These are phyloP conservation scores for Rosa lucieae DNA, from an alignment of 306 rosid species.

Conservation along the genomic window DNA sequence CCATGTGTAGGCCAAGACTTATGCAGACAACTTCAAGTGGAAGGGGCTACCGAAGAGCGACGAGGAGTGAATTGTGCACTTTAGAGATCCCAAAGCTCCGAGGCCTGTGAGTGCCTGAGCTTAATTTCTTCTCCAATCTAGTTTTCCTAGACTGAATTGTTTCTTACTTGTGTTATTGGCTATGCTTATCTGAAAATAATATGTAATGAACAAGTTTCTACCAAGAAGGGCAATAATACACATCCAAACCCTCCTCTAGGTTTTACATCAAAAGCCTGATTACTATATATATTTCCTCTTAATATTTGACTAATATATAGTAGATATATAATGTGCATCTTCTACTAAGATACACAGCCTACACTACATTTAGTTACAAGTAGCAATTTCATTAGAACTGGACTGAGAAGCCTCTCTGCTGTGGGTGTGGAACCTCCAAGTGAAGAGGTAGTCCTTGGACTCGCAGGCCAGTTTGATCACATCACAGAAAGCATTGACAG, in stretches of 20 bases:
- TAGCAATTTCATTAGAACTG: constrained; percentile 33
- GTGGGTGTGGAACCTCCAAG: constrained; percentile 85
- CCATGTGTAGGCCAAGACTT: constrained; percentile 26
- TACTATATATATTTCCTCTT: constrained; percentile 1
- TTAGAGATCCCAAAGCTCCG: neutral
- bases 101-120: neutral
- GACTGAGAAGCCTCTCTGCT: constrained; percentile 49
- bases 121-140: neutral
- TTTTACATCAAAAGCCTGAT: neutral
- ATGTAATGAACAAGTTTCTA: neutral
- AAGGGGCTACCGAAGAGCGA: constrained; percentile 26
- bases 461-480: constrained; percentile 60
- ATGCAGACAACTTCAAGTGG: constrained; percentile 47
- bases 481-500: constrained; percentile 69
- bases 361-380: constrained; percentile 16
- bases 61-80: constrained; percentile 1
- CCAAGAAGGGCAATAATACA: neutral
- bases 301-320: neutral
- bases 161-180: neutral
- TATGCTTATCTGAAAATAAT: neutral
- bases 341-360: constrained; percentile 1
- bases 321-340: neutral
- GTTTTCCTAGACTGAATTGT: neutral
- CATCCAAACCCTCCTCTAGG: neutral
- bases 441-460: constrained; percentile 69